A percentile compares a stretch with the other conserved stretches of the same genome.
phyloP scores from a whole-genome alignment of 192 early-diverging fungal genomes.

The Chytriomyces confervae region DNA sequence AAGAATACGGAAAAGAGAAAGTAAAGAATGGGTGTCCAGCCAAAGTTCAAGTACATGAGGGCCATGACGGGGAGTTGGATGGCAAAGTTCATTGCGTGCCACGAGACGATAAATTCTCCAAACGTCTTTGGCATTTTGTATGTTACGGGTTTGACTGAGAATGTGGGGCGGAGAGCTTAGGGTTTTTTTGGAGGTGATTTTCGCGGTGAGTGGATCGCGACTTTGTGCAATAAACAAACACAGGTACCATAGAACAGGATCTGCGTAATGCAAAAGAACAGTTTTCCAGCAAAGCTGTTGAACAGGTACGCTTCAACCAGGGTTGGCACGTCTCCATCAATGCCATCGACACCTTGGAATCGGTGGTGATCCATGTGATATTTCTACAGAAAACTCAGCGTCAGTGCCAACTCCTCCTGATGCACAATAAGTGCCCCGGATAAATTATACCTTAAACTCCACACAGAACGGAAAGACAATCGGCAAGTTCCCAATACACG shows the following conservation, averaged over 20 bases:
- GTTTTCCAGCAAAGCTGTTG: constrained; percentile 40
- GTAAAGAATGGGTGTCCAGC: constrained; percentile 51
- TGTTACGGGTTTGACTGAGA: constrained; percentile 40
- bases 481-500: constrained; percentile 83
- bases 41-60: constrained; percentile 46
- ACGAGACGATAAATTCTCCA: constrained; percentile 38
- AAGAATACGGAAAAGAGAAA: constrained; percentile 53
- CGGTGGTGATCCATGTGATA: constrained; percentile 96
- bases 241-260: constrained; percentile 53
- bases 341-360: constrained; percentile 92
- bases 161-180: constrained; percentile 46
- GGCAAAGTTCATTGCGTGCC: constrained; percentile 53
- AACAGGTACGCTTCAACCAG: constrained; percentile 82
- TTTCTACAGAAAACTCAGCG: constrained; percentile 37
- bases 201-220: no score
- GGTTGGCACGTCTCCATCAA: constrained; percentile 92
- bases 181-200: constrained; percentile 4
- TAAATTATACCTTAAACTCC: constrained; percentile 31
- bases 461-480: constrained; percentile 66
- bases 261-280: constrained; percentile 51
- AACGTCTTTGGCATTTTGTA: constrained; percentile 37
- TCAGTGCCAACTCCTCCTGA: background rate
- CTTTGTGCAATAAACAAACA: background rate
- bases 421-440: background rate
- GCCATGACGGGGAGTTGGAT: constrained; percentile 46